A percentile compares a stretch with the other conserved stretches of the same genome.
Conservation (phyloP, 192 early-diverging fungal species). For the Coemansia sp. region DNA sequence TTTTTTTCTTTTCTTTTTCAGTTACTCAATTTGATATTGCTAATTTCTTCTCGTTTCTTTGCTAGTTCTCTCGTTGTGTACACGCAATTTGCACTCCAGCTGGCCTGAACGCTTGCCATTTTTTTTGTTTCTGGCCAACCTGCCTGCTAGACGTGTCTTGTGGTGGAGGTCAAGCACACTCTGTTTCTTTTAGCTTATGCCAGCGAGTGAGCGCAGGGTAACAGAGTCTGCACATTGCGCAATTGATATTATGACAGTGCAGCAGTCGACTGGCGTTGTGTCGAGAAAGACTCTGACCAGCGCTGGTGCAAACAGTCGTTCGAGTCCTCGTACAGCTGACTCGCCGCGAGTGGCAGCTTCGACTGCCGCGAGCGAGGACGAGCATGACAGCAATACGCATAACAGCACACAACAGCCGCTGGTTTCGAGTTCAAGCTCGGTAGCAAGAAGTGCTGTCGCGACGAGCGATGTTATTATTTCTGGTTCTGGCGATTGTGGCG, state of each 20-base stretch:
- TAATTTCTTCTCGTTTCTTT: neutral
- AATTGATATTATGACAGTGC: conserved; percentile 35
- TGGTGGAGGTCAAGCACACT: neutral
- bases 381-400: neutral
- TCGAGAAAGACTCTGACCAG: neutral
- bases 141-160: neutral
- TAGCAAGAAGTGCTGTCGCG: neutral
- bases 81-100: neutral
- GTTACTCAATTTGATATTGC: neutral
- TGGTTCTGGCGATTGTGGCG: neutral
- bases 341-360: neutral
- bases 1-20: neutral
- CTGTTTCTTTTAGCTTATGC: conserved; percentile 21
- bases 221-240: conserved; percentile 25
- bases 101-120: neutral
- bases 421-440: neutral
- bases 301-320: neutral
- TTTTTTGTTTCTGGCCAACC: neutral
- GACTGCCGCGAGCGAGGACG: neutral
- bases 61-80: neutral
- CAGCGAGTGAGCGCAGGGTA: conserved; percentile 11
- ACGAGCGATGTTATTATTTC: neutral
- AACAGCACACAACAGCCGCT: neutral
- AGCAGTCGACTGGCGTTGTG: conserved; percentile 5
- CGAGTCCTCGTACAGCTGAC: neutral